Evolutionary conservation across 2,329 filamentous ascomycete species (phyloP).

Genomic region (Clarireedia homoeocarpa): DNA sequence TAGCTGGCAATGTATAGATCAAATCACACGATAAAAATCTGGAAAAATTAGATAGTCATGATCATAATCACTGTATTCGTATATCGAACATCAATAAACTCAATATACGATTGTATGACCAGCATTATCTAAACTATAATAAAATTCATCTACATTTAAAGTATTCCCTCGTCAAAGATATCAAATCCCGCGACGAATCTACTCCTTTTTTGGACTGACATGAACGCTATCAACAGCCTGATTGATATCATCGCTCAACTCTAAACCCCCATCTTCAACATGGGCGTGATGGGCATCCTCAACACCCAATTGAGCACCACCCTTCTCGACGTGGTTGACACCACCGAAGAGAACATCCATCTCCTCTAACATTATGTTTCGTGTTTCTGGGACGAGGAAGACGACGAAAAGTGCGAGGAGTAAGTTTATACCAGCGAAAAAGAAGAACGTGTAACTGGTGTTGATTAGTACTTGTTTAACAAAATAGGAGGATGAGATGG

Average conservation of each 20-base stretch:
- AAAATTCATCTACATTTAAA: too few species aligned
- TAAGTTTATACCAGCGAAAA: slow-evolving; percentile 45
- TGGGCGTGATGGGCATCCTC: slow-evolving; percentile 27
- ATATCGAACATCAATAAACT: too few species aligned
- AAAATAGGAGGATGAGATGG: background rate
- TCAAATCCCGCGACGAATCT: too few species aligned
- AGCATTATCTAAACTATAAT: too few species aligned
- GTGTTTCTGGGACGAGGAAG: slow-evolving; percentile 48
- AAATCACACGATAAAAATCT: too few species aligned
- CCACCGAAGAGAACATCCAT: slow-evolving; percentile 47
- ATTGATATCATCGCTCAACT: background rate
- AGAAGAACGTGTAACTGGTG: slow-evolving; percentile 33
- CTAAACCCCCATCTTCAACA: background rate
- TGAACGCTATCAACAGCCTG: background rate
- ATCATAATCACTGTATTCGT: too few species aligned
- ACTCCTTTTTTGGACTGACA: too few species aligned
- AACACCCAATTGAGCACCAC: slow-evolving; percentile 21
- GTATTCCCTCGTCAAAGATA: too few species aligned
- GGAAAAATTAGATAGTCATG: too few species aligned
- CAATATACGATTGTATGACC: too few species aligned
- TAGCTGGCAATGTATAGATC: too few species aligned
- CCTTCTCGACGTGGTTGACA: slow-evolving; percentile 26
- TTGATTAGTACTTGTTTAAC: background rate
- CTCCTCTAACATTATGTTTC: slow-evolving; percentile 44
- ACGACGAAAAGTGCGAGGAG: slow-evolving; percentile 41